A percentile compares a stretch with the other conserved stretches of the same genome.
phyloP scores from a whole-genome alignment of 208 protist species.

The Trypanosomatidae sp. region DNA sequence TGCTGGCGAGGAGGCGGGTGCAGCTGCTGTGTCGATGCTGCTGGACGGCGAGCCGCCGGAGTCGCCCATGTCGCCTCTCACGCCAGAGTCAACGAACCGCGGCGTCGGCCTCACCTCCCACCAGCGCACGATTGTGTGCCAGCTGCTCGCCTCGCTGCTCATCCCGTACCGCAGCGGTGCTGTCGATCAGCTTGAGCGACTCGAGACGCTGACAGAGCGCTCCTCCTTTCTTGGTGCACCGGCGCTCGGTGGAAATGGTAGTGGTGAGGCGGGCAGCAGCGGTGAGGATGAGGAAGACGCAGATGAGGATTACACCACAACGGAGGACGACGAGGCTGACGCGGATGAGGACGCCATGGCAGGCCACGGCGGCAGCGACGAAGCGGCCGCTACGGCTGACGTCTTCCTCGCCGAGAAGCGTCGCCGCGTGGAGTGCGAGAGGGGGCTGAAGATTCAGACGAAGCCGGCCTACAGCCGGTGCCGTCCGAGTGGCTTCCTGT shows the following conservation, averaged over 20 bases:
- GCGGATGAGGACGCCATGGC: neutral
- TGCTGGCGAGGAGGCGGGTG: neutral
- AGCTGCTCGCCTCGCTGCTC: conserved; percentile 41
- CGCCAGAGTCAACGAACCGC: no score
- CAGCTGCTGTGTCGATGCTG: conserved; percentile 1
- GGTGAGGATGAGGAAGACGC: conserved; percentile 23
- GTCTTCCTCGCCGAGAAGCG: conserved; percentile 17
- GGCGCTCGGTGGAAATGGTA: conserved; percentile 9
- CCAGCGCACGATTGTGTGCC: conserved; percentile 45
- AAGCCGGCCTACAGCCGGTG: conserved; percentile 32
- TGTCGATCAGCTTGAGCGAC: conserved; percentile 34
- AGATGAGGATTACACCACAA: conserved; percentile 31
- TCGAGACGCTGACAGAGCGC: conserved; percentile 19
- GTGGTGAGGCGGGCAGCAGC: no score
- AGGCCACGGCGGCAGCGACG: no score
- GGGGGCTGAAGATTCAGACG: conserved; percentile 35
- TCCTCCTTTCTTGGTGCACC: conserved; percentile 2
- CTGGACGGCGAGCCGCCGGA: no score
- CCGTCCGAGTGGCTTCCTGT: conserved; percentile 36
- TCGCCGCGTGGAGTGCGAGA: conserved; percentile 25
- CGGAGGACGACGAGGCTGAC: conserved; percentile 25
- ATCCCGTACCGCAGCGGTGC: conserved; percentile 36
- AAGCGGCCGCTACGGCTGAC: no score
- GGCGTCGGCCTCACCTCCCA: conserved; percentile 54
- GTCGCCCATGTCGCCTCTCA: no score